phyloP scores from a whole-genome alignment of 2,329 filamentous ascomycete species.

The Botrytis tulipae region DNA sequence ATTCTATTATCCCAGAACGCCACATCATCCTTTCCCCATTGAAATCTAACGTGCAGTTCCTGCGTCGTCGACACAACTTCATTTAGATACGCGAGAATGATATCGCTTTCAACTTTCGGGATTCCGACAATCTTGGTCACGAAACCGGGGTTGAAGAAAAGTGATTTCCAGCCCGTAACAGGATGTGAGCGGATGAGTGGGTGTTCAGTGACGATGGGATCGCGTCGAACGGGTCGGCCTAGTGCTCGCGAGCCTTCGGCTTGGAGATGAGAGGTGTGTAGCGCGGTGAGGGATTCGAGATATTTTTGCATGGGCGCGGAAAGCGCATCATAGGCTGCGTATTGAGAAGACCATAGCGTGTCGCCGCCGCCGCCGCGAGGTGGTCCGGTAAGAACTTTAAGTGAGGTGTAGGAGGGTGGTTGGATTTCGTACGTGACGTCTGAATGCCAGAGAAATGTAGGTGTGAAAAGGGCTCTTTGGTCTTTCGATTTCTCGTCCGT shows the following conservation, averaged over 20 bases:
- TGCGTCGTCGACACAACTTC: conserved; percentile 57
- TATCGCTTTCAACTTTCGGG: conserved; percentile 54
- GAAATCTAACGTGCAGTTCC: conserved; percentile 67
- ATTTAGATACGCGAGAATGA: conserved; percentile 52
- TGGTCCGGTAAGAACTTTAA: conserved; percentile 54
- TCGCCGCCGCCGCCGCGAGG: conserved; percentile 55
- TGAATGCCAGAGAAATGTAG: conserved; percentile 47
- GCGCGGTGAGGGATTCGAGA: conserved; percentile 54
- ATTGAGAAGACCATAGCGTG: conserved; percentile 57
- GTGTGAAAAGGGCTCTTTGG: conserved; percentile 53
- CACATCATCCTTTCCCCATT: conserved; percentile 63
- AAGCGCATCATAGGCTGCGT: conserved; percentile 57
- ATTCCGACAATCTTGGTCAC: conserved; percentile 58
- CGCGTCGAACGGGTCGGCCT: conserved; percentile 47
- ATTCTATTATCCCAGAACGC: conserved; percentile 67
- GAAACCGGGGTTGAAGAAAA: conserved; percentile 60
- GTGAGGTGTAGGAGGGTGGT: conserved; percentile 55
- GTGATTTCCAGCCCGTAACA: conserved; percentile 59
- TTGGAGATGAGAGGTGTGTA: conserved; percentile 55
- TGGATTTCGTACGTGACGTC: conserved; percentile 57
- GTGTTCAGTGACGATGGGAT: conserved; percentile 53
- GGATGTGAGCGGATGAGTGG: conserved; percentile 59
- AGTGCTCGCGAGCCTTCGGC: conserved; percentile 44
- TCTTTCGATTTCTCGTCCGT: conserved; percentile 52
- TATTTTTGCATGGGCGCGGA: conserved; percentile 57